Evolutionary conservation across 2,329 filamentous ascomycete genomes (phyloP).

Genomic region (Calonectria honghensis): DNA sequence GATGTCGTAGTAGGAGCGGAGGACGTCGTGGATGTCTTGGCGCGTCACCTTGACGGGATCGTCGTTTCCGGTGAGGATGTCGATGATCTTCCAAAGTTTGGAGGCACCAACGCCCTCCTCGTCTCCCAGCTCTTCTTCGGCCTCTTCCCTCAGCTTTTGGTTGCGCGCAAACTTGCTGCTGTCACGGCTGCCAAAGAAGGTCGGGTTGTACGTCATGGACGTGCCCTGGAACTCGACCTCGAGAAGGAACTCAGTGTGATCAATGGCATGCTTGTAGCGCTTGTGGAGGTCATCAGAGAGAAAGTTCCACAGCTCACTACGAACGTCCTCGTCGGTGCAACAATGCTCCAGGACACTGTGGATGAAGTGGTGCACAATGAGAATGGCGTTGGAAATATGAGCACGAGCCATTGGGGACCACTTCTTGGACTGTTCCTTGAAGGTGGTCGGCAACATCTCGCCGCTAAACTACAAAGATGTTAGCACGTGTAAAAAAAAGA

Average conservation of each 20-base stretch:
- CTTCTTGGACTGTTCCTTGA: constrained; percentile 72
- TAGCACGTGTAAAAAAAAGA: neutral
- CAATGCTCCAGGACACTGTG: constrained; percentile 61
- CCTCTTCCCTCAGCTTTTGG: neutral
- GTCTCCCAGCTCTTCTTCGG: neutral
- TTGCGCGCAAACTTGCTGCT: constrained; percentile 40
- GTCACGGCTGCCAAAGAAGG: constrained; percentile 41
- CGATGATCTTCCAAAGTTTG: neutral
- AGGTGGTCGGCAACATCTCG: constrained; percentile 64
- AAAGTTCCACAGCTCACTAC: constrained; percentile 64
- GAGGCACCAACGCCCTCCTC: rapidly evolving
- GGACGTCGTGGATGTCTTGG: constrained; percentile 75
- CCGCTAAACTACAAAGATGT: constrained; percentile 56
- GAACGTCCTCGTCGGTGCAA: constrained; percentile 66
- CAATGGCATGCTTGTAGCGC: constrained; percentile 68
- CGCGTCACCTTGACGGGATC: constrained; percentile 59
- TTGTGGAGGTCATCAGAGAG: constrained; percentile 67
- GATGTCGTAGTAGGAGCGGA: constrained; percentile 78
- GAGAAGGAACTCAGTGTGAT: constrained; percentile 71
- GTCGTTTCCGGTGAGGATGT: constrained; percentile 47
- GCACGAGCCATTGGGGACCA: constrained; percentile 69
- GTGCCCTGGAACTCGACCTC: constrained; percentile 48
- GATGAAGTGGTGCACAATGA: constrained; percentile 73
- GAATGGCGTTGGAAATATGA: constrained; percentile 71
- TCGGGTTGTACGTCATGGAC: constrained; percentile 52